Evolutionary conservation across 257 asterid species (phyloP).

Genomic region (Paulownia fortunei): DNA sequence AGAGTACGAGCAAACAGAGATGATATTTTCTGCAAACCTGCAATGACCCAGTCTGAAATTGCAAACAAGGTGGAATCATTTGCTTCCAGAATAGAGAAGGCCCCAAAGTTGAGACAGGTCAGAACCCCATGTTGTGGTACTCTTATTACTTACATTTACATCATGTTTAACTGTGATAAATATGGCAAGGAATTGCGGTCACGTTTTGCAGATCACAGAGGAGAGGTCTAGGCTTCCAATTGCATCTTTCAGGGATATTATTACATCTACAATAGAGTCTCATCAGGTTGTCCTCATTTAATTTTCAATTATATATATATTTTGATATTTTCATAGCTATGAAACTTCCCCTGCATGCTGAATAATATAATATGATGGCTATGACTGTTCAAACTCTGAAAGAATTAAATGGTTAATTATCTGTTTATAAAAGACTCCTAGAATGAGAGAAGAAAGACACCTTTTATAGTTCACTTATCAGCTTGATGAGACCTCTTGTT

Average conservation of each 20-base stretch:
- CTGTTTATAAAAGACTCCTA: conserved; percentile 1
- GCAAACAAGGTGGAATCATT: conserved; percentile 56
- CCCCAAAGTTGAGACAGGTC: conserved; percentile 70
- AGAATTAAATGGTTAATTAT: not conserved
- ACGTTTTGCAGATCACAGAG: conserved; percentile 60
- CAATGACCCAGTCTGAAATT: conserved; percentile 54
- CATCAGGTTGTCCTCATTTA: conserved; percentile 66
- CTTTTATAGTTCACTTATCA: conserved; percentile 4
- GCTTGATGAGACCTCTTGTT: conserved; percentile 17
- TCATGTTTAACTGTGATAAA: conserved; percentile 4
- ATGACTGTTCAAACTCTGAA: not conserved
- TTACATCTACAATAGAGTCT: conserved; percentile 69
- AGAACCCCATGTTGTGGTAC: not conserved
- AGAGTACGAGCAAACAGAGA: conserved; percentile 40
- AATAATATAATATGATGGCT: not conserved
- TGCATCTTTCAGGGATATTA: conserved; percentile 70
- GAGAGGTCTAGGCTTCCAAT: conserved; percentile 89
- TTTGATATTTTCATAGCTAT: conserved; percentile 17
- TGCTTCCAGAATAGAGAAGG: conserved; percentile 57
- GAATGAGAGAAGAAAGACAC: not conserved
- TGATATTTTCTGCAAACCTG: conserved; percentile 72
- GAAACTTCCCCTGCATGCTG: not conserved
- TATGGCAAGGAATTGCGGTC: conserved; percentile 19
- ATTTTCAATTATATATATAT: not conserved
- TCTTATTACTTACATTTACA: not conserved